Evolutionary conservation across 257 asterid genomes (phyloP).

Genomic region (Nyctanthes arbortristis): DNA sequence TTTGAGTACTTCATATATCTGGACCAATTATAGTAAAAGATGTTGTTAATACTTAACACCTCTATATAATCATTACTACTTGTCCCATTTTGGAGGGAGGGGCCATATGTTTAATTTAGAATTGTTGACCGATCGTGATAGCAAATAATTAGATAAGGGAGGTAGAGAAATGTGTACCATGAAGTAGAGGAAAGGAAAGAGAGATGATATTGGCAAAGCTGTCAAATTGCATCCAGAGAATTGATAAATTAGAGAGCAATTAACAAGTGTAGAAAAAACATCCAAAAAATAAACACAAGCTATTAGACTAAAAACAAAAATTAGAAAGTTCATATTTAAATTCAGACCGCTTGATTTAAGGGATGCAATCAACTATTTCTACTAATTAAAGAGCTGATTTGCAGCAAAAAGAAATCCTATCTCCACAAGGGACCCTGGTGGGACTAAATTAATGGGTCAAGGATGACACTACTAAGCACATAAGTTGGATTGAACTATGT

Average conservation of each 20-base stretch:
- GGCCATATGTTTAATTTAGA: not conserved
- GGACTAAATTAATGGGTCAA: not conserved
- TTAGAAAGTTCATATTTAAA: not conserved
- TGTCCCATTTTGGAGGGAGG: too few relatives aligned
- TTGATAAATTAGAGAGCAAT: slow-evolving; percentile 18
- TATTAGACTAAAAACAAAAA: not conserved
- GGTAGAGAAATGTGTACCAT: slow-evolving; percentile 47
- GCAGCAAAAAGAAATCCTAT: not conserved
- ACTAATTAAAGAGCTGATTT: not conserved
- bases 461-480: not conserved
- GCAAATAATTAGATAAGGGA: slow-evolving; percentile 5
- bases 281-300: not conserved
- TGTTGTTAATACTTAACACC: not conserved
- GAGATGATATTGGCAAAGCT: slow-evolving; percentile 78
- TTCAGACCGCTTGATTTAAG: not conserved
- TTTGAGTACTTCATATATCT: not conserved
- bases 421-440: not conserved
- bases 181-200: slow-evolving; percentile 71
- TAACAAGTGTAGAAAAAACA: slow-evolving; percentile 5
- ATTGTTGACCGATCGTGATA: not conserved
- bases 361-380: not conserved
- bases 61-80: not conserved
- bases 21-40: not conserved
- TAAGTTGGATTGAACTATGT: not conserved
- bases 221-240: slow-evolving; percentile 36